Base-by-base conservation (phyloP, 2,329 filamentous ascomycete genomes). In the Hypomyces perniciosus region DNA sequence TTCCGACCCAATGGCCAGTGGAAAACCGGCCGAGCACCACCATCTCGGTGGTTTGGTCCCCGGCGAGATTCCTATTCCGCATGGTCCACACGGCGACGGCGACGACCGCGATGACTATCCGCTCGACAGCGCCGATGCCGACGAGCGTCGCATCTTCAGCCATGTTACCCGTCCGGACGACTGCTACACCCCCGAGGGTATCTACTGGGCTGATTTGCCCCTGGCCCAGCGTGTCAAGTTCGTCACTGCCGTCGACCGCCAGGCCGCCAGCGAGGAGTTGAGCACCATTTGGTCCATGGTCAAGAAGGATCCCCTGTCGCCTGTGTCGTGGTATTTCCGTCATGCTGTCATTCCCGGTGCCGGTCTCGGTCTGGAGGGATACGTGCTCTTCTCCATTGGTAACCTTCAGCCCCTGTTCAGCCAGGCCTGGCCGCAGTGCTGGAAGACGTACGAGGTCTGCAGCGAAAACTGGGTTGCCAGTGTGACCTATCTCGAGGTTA, bases 381-480 rank as follows among this genome's bases (percentile, higher is more conserved):
- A 96, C 65, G 91, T 96, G 39, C 80, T 97, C 20, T 97, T 97
- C 77, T 96, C 91, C 56, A 96, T 97, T 60, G 92, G 92, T 52
- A 96, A 96, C 69, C 75, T 97, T 57, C 83, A 87, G 64, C 88
- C 91, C 4, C 78, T 97, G 8, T 92, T 96, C 65, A 70, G 81
- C 54, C 77, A 81, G 33, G 81, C 83, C 5, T 97, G 92, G 79
- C 80, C 83, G 1, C 60, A 72, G 4, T 97, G 92, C 75, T 97
- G 92, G 92, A 47, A 74, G 9, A 73, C 75, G 27, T 68, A 78
- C 54, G 68, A 75, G 3, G 83, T 80, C 29, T 97, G 92, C 74
- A 80, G 81, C 64, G 69, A 80, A 59, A 87, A 88, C 58, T 96
- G 92, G 92, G 72, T 92, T 34, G 80, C 86, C 54, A 81, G 89